phyloP scores from a whole-genome alignment of 768 basidiomycete genomes.

The Lanmaoa pseudosensibilis region DNA sequence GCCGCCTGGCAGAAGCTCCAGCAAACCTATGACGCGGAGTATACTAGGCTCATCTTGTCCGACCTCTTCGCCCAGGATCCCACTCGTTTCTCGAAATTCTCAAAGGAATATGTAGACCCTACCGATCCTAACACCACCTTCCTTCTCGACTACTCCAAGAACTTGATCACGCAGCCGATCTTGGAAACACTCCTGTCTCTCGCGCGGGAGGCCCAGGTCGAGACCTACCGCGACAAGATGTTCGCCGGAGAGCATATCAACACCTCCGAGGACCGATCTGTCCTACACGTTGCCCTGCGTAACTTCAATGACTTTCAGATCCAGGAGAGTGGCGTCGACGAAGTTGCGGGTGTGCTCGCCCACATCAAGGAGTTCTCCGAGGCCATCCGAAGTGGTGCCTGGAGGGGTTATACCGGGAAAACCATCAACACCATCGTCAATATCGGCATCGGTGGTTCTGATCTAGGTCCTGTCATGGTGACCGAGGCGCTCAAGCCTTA shows the following conservation, averaged over 20 bases:
- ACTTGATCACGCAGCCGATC: constrained; percentile 86
- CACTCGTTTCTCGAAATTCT: constrained; percentile 83
- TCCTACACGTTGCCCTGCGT: constrained; percentile 91
- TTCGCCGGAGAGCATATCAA: constrained; percentile 97
- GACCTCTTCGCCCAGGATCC: constrained; percentile 92
- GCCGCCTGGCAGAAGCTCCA: constrained; percentile 90
- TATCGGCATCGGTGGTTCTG: constrained; percentile 98
- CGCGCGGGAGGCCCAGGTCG: constrained; percentile 83
- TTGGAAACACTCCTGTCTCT: constrained; percentile 75
- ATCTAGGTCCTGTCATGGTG: constrained; percentile 98
- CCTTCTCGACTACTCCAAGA: constrained; percentile 96
- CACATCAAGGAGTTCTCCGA: constrained; percentile 94
- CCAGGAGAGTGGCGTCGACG: constrained; percentile 74
- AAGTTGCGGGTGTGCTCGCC: constrained; percentile 78
- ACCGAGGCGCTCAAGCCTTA: constrained; percentile 96
- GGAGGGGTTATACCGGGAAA: constrained; percentile 99
- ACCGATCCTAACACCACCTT: constrained; percentile 71
- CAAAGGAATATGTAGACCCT: constrained; percentile 67
- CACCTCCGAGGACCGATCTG: constrained; percentile 96
- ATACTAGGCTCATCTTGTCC: constrained; percentile 76
- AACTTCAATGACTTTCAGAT: constrained; percentile 78
- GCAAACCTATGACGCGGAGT: constrained; percentile 71
- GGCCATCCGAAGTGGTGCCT: constrained; percentile 76
- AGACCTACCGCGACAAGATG: constrained; percentile 87
- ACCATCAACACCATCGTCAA: constrained; percentile 93